phyloP scores from a whole-genome alignment of 1,139 yeast species.

The Hyphopichia pseudoburtonii region DNA sequence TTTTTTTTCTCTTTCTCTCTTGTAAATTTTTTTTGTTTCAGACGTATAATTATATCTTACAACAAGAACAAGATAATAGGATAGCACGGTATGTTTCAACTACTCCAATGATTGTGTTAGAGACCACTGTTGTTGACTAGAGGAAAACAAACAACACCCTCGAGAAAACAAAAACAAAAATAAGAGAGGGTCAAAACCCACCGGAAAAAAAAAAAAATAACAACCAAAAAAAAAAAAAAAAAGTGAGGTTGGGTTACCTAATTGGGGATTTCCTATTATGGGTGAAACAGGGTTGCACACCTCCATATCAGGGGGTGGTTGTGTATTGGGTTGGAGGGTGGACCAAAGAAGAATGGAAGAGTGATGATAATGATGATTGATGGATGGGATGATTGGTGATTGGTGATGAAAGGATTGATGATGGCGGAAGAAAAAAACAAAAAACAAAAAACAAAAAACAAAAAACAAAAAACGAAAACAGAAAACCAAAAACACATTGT shows the following conservation, averaged over 20 bases:
- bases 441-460: too few species aligned
- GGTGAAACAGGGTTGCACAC: slow-evolving; percentile 25
- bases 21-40: too few species aligned
- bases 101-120: too few species aligned
- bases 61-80: too few species aligned
- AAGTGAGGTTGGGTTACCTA: slow-evolving; percentile 22
- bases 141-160: not conserved
- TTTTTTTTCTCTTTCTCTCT: too few species aligned
- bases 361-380: not conserved
- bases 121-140: not conserved
- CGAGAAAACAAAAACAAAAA: not conserved
- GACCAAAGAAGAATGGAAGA: not conserved
- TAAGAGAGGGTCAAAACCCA: not conserved
- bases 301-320: too few species aligned
- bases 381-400: slow-evolving; percentile 1
- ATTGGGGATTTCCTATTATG: slow-evolving; percentile 28
- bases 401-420: slow-evolving; percentile 2
- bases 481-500: too few species aligned
- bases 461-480: too few species aligned
- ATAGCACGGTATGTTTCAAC: slow-evolving; percentile 1
- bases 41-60: too few species aligned
- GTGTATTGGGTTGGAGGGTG: not conserved
- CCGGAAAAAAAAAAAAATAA: not conserved
- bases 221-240: not conserved
- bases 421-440: not conserved